These are phyloP conservation scores for Fusarium annulatum DNA, from an alignment of 2,329 filamentous ascomycete species.

Conservation along the genomic window DNA sequence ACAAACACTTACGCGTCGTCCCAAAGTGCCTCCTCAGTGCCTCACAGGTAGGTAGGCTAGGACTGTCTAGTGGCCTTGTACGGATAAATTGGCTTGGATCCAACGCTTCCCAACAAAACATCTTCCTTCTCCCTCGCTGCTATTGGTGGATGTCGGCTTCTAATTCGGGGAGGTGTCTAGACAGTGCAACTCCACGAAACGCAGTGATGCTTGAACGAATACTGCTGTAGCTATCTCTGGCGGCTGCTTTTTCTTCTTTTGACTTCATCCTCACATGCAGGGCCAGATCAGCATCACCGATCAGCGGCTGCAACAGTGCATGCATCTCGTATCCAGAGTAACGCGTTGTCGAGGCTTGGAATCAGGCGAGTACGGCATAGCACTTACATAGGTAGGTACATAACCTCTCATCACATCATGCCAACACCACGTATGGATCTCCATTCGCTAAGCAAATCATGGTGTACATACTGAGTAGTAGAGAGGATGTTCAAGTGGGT, in stretches of 20 bases:
- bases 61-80: neutral
- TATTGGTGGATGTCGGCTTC: conserved; percentile 28
- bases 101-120: neutral
- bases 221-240: neutral
- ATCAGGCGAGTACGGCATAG: conserved; percentile 2
- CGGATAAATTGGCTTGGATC: neutral
- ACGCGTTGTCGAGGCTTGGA: neutral
- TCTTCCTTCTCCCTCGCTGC: neutral
- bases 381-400: neutral
- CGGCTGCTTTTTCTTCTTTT: neutral
- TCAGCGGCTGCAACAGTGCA: neutral
- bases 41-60: neutral
- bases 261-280: neutral
- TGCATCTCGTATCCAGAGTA: conserved; percentile 24
- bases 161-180: conserved; percentile 4
- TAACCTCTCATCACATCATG: conserved; percentile 9
- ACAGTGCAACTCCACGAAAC: conserved; percentile 20
- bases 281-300: conserved; percentile 12
- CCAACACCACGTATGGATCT: neutral
- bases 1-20: conserved; percentile 30
- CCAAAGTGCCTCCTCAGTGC: conserved; percentile 5
- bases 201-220: conserved; percentile 4
- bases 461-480: neutral
- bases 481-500: neutral
- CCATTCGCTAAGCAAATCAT: neutral